phyloP scores from a whole-genome alignment of 2,329 filamentous ascomycete species.

The Chalaropsis ovoidea region DNA sequence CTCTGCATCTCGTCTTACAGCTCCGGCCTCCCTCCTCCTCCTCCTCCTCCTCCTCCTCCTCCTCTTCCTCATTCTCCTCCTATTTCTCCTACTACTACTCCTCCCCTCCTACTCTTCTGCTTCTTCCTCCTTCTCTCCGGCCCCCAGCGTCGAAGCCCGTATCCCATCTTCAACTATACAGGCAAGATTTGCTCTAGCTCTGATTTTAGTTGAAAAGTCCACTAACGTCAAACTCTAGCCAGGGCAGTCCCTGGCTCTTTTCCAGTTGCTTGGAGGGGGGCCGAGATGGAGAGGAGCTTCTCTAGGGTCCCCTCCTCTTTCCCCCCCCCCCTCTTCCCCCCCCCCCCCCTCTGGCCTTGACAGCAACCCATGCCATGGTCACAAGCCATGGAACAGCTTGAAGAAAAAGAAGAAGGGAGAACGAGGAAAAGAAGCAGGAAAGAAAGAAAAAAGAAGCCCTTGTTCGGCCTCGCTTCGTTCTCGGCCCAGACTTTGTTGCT shows the following conservation, averaged over 20 bases:
- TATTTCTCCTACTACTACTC: background rate
- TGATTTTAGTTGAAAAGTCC: background rate
- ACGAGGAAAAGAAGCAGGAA: conserved; percentile 9
- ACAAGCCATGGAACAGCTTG: conserved; percentile 4
- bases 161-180: background rate
- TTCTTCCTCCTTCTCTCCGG: too few relatives aligned
- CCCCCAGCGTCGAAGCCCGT: background rate
- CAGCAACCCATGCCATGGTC: conserved; percentile 7
- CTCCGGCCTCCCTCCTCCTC: background rate
- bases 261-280: background rate
- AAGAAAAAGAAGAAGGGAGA: conserved; percentile 13
- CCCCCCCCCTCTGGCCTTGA: background rate
- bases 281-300: background rate
- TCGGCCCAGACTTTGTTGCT: background rate
- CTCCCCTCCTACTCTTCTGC: background rate
- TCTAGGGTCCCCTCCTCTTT: background rate
- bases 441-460: conserved; percentile 1
- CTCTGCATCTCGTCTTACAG: background rate
- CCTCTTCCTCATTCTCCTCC: background rate
- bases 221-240: background rate
- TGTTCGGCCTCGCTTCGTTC: background rate
- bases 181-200: background rate
- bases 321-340: background rate
- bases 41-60: background rate
- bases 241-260: conserved; percentile 3